These are phyloP conservation scores for Teratosphaeria epicoccoides DNA, from an alignment of 2,329 filamentous ascomycete genomes.

Conservation along the genomic window DNA sequence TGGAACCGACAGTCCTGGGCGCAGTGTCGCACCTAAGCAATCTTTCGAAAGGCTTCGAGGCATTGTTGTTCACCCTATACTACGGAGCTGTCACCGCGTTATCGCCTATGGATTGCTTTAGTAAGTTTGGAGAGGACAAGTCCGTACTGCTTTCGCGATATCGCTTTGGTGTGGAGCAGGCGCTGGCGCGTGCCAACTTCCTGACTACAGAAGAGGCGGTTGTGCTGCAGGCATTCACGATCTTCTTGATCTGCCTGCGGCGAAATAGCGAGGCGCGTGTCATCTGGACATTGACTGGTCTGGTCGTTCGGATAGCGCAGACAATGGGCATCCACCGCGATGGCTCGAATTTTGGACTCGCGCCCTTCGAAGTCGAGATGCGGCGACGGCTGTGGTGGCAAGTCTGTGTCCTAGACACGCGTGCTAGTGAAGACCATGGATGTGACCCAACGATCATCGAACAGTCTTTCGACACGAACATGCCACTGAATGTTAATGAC, in stretches of 20 bases:
- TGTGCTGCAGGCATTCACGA: conserved; percentile 51
- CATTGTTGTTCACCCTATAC: conserved; percentile 53
- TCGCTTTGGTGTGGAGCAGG: conserved; percentile 54
- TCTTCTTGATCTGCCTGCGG: conserved; percentile 50
- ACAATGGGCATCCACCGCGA: conserved; percentile 52
- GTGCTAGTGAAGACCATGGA: conserved; percentile 53
- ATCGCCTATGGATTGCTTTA: conserved; percentile 36
- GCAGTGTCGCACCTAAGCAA: conserved; percentile 49
- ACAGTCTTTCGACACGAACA: conserved; percentile 49
- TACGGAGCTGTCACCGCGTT: conserved; percentile 47
- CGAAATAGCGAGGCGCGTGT: conserved; percentile 40
- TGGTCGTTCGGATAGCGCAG: conserved; percentile 49
- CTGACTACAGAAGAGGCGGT: conserved; percentile 51
- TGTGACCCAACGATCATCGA: conserved; percentile 50
- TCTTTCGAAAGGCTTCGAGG: conserved; percentile 48
- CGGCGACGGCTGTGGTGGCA: conserved; percentile 52
- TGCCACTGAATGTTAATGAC: conserved; percentile 49
- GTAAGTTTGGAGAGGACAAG: conserved; percentile 43
- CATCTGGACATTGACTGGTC: conserved; percentile 49
- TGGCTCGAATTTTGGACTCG: conserved; percentile 43
- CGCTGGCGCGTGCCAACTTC: conserved; percentile 51
- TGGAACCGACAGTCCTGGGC: conserved; percentile 51
- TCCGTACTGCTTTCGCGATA: conserved; percentile 42
- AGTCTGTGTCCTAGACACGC: conserved; percentile 47
- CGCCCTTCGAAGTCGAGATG: conserved; percentile 51